phyloP scores from a whole-genome alignment of 306 rosid species.

The Trifolium pratense region DNA sequence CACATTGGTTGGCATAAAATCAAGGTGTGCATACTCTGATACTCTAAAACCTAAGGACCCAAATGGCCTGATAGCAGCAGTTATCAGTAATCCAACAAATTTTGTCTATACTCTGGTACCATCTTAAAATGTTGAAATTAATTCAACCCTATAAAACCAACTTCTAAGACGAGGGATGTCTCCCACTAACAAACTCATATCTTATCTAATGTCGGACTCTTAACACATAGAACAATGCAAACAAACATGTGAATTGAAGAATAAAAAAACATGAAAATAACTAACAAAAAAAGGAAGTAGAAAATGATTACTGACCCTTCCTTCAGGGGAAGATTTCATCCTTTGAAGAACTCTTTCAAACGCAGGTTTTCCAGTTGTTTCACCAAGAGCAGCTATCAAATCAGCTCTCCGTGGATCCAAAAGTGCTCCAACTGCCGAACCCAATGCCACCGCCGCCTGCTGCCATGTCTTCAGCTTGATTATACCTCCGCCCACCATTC shows the following conservation, averaged over 20 bases:
- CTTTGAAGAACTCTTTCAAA: slow-evolving; percentile 81
- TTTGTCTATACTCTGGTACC: too few relatives aligned
- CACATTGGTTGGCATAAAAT: not conserved
- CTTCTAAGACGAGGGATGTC: too few relatives aligned
- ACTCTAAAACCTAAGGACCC: too few relatives aligned
- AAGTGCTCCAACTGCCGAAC: slow-evolving; percentile 92
- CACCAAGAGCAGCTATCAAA: slow-evolving; percentile 92
- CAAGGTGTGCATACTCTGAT: not conserved
- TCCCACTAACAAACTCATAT: too few relatives aligned
- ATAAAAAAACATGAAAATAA: not conserved
- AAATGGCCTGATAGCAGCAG: too few relatives aligned
- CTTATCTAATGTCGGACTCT: too few relatives aligned
- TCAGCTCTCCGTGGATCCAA: slow-evolving; percentile 93
- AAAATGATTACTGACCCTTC: slow-evolving; percentile 55
- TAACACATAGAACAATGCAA: not conserved
- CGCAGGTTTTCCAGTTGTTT: slow-evolving; percentile 91
- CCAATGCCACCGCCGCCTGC: slow-evolving; percentile 85
- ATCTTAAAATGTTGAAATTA: too few relatives aligned
- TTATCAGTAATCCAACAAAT: too few relatives aligned
- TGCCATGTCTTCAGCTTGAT: slow-evolving; percentile 79
- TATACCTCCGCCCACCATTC: slow-evolving; percentile 64
- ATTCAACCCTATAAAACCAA: too few relatives aligned
- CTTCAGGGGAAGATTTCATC: slow-evolving; percentile 80
- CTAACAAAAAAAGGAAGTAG: too few relatives aligned
- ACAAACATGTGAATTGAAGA: not conserved